Conservation (phyloP, 2,329 filamentous ascomycete species). For the Arthrobotrys pseudoclavata region DNA sequence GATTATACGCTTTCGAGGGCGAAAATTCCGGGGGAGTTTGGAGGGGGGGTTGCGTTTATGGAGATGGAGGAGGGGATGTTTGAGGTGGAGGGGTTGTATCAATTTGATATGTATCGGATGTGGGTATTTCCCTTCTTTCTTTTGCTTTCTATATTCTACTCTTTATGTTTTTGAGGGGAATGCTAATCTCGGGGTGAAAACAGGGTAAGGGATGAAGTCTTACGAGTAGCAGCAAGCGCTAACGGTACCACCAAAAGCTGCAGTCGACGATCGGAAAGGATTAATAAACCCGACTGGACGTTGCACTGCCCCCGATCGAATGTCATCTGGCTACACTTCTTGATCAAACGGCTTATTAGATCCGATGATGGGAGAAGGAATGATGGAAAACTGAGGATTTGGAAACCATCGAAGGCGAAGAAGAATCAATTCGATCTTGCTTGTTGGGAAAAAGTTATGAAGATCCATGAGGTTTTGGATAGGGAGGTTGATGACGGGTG, state of each 20-base stretch:
- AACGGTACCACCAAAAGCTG: neutral
- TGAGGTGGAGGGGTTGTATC: slow-evolving; percentile 40
- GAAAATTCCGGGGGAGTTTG: slow-evolving; percentile 30
- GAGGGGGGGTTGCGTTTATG: slow-evolving; percentile 43
- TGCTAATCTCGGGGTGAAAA: slow-evolving; percentile 5
- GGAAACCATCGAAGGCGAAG: slow-evolving; percentile 44
- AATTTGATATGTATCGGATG: slow-evolving; percentile 53
- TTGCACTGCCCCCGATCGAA: slow-evolving; percentile 37
- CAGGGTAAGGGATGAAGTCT: slow-evolving; percentile 38
- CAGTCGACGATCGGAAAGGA: slow-evolving; percentile 16
- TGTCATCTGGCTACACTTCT: slow-evolving; percentile 49
- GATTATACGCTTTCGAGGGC: slow-evolving; percentile 55
- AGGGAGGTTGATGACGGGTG: slow-evolving; percentile 40
- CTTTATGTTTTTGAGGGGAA: neutral
- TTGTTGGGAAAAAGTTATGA: slow-evolving; percentile 34
- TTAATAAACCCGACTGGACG: slow-evolving; percentile 51
- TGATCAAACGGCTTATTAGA: slow-evolving; percentile 36
- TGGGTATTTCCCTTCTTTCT: slow-evolving; percentile 6
- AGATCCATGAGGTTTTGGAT: slow-evolving; percentile 45
- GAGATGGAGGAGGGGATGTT: slow-evolving; percentile 42
- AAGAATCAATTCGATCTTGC: slow-evolving; percentile 43
- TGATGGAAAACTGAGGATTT: slow-evolving; percentile 40
- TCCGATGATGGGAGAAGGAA: slow-evolving; percentile 32
- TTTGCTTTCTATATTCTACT: neutral
- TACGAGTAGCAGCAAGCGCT: neutral